Conservation (phyloP, 2,329 filamentous ascomycete genomes). For the Chrysoporthe deuterocubensis region DNA sequence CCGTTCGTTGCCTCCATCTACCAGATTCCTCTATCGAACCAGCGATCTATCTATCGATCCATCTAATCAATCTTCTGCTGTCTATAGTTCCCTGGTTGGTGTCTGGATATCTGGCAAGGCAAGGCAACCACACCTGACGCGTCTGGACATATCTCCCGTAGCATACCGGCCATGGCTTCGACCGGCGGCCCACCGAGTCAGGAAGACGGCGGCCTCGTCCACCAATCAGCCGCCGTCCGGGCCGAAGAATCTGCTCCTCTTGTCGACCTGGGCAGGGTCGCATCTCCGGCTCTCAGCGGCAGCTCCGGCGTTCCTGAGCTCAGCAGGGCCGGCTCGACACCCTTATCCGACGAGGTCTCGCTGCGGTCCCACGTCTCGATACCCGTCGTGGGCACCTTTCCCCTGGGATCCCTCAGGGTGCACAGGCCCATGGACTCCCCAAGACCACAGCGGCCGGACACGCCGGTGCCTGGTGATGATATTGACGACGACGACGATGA, state of each 20-base stretch:
- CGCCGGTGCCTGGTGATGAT: neutral
- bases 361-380: conserved; percentile 43
- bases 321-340: conserved; percentile 44
- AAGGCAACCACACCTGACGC: neutral
- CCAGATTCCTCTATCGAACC: too few relatives aligned
- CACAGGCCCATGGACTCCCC: conserved; percentile 38
- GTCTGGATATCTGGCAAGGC: neutral
- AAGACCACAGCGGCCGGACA: conserved; percentile 29
- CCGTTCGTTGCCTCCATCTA: neutral
- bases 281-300: conserved; percentile 13
- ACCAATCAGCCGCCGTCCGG: conserved; percentile 9
- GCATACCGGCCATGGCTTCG: conserved; percentile 14
- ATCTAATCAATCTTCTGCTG: neutral
- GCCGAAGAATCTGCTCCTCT: conserved; percentile 9
- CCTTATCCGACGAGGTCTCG: conserved; percentile 30
- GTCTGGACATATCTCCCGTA: neutral
- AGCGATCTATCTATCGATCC: too few relatives aligned
- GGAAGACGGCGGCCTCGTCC: neutral
- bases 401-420: conserved; percentile 49
- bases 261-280: neutral
- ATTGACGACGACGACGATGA: neutral
- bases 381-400: conserved; percentile 44
- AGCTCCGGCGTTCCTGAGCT: conserved; percentile 33
- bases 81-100: neutral
- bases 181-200: conserved; percentile 17